Percentiles rank a stretch among this genome's conserved stretches.
Conservation (phyloP, 2,329 filamentous ascomycete genomes). For the Coniochaeta sp. region DNA sequence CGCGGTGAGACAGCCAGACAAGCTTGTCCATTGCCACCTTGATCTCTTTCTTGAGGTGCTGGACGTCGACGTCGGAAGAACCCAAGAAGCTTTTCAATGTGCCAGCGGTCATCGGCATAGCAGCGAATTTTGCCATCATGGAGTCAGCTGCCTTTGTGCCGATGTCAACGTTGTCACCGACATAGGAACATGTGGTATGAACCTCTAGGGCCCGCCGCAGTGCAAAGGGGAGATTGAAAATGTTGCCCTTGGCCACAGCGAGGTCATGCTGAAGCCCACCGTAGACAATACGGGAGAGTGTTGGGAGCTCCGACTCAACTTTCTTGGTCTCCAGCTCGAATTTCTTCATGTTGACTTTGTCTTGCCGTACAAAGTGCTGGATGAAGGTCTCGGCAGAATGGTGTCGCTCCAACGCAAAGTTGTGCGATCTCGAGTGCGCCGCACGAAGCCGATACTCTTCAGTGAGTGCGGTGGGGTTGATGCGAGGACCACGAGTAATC, state of each 20-base stretch:
- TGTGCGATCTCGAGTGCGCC: slow-evolving; percentile 22
- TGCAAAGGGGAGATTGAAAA: neutral
- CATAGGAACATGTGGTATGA: neutral
- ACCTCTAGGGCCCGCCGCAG: neutral
- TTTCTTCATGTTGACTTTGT: slow-evolving; percentile 18
- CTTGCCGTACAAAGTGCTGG: slow-evolving; percentile 49
- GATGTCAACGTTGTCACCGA: neutral
- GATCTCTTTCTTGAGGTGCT: neutral
- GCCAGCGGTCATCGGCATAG: neutral
- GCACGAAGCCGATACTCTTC: slow-evolving; percentile 25
- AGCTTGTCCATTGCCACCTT: neutral
- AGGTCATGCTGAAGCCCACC: neutral
- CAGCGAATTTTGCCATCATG: neutral
- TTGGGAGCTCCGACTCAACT: neutral
- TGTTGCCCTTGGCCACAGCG: neutral
- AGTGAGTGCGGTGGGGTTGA: slow-evolving; percentile 18
- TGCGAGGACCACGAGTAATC: slow-evolving; percentile 24
- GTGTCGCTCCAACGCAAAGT: slow-evolving; percentile 26
- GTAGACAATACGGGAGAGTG: neutral
- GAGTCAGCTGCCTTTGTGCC: neutral
- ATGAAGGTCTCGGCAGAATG: slow-evolving; percentile 42
- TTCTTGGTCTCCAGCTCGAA: slow-evolving; percentile 3
- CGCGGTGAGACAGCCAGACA: neutral
- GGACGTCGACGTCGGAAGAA: neutral
- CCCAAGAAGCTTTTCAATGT: neutral